Base-by-base conservation (phyloP, 1,284 basidiomycete genomes). In the Puccinia polysora region DNA sequence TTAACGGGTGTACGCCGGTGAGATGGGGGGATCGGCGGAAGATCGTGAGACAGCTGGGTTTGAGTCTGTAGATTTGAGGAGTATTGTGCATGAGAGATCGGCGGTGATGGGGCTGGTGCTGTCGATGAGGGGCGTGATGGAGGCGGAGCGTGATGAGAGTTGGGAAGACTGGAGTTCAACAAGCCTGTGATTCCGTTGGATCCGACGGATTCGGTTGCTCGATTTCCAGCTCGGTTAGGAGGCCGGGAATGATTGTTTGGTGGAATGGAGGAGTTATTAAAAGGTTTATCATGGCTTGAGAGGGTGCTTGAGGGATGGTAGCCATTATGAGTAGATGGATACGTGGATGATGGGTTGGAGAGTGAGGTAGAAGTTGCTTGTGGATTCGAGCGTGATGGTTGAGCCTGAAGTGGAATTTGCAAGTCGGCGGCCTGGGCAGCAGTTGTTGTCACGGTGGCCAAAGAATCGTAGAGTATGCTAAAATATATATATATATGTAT, bases 381-480 rank as follows among this genome's bases (percentile, higher is more conserved):
- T 8, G 18, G 52, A 56, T 43, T 67, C 1, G 34, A 55, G 52
- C n/a, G 38, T n/a, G 64, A 43, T 25, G 49, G 50, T 32, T 67
- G 64, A 30, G 52, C 50, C 45, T 53, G 36, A 30, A 36, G 50
- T 15, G 52, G 49, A 23, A 67, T 32, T 0, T 4, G 20, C 20
- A 69, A 36, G 15, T 47, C 67, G 0, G 56, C 43, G 8, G 55
- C 40, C 7, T 59, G 34, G 18, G 56, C 45, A n/a, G 67, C 67
- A 18, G 5, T 49, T 1, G 67, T 59, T 25, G 56, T 69, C 30
- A 69, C 38, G 4, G 40, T 50, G 23, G 45, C 55, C 34, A 69
- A 69, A 38, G 67, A 43, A 20, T 69, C 67, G 32, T 69, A 69
- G n/a, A 69, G 67, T 32, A 69, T 43, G 25, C 67, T 69, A 32